Conservation (phyloP, 2,329 filamentous ascomycete genomes). For the Xenosphaeropsis pyriputrescens region DNA sequence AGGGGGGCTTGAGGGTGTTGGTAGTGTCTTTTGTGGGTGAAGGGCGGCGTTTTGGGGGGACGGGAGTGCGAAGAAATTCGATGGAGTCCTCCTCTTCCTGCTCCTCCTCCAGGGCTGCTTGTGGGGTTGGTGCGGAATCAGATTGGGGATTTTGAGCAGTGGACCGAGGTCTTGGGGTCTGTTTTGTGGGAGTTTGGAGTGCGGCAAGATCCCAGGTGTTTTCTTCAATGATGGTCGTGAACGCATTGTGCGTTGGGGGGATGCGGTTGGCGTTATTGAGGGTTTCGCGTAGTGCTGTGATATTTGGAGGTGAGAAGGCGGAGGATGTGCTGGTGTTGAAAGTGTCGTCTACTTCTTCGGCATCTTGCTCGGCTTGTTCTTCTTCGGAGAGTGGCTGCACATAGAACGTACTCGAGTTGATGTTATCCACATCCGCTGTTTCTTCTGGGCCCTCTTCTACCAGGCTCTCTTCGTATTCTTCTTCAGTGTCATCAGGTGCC, state of each 20-base stretch:
- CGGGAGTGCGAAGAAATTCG: background rate
- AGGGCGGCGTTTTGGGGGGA: background rate
- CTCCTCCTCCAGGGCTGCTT: background rate
- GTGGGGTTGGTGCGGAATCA: constrained; percentile 2
- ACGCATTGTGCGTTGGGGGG: constrained; percentile 22
- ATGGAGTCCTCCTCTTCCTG: background rate
- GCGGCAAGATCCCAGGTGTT: constrained; percentile 27
- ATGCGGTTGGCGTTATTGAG: constrained; percentile 12
- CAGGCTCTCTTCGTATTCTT: constrained; percentile 7
- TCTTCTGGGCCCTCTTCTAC: constrained; percentile 15
- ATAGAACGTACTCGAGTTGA: no score
- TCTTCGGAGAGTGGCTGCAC: background rate
- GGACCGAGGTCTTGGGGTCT: constrained; percentile 11
- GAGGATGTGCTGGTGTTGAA: constrained; percentile 10
- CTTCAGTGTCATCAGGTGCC: constrained; percentile 7
- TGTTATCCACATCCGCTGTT: constrained; percentile 3
- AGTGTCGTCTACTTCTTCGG: constrained; percentile 8
- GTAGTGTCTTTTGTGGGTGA: background rate
- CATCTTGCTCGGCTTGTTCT: constrained; percentile 6
- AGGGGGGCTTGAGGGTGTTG: background rate
- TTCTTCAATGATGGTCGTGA: constrained; percentile 31
- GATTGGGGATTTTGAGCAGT: constrained; percentile 1
- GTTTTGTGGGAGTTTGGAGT: constrained; percentile 19
- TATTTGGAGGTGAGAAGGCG: constrained; percentile 10
- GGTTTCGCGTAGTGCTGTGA: constrained; percentile 16